These are phyloP conservation scores for Cicer chorassanicum DNA, from an alignment of 306 rosid genomes.

Conservation along the genomic window DNA sequence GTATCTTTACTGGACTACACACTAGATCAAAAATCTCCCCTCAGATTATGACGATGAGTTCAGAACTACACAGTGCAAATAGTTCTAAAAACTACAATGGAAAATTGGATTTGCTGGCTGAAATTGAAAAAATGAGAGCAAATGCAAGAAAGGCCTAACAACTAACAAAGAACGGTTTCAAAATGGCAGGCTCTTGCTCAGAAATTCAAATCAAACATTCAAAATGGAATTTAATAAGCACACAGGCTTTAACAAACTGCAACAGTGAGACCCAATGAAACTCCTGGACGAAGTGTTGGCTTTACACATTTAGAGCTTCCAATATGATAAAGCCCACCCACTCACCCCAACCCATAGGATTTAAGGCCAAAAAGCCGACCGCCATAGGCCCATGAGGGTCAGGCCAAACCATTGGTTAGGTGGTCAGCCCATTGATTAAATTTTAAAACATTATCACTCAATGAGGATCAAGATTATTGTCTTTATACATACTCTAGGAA, in stretches of 20 bases:
- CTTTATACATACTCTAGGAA: too few relatives aligned
- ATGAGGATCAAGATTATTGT: too few relatives aligned
- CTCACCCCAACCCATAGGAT: too few relatives aligned
- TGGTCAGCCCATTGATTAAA: too few relatives aligned
- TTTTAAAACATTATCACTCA: too few relatives aligned
- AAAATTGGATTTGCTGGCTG: background rate
- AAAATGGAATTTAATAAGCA: background rate
- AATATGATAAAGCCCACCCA: too few relatives aligned
- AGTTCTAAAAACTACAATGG: background rate
- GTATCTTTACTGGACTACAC: background rate
- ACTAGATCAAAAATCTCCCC: constrained; percentile 19
- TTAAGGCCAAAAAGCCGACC: too few relatives aligned
- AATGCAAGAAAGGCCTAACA: background rate
- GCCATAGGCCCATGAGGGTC: too few relatives aligned
- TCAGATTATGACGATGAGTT: constrained; percentile 4
- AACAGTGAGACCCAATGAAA: background rate
- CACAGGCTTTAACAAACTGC: background rate
- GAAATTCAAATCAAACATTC: background rate
- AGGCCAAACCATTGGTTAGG: too few relatives aligned
- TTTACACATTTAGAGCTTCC: too few relatives aligned
- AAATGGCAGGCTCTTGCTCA: background rate
- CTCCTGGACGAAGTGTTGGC: background rate
- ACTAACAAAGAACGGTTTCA: background rate
- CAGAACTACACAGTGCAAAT: background rate
- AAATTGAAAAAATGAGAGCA: background rate